Evolutionary conservation across 257 asterid genomes (phyloP).

Genomic region (Ballota nigra): DNA sequence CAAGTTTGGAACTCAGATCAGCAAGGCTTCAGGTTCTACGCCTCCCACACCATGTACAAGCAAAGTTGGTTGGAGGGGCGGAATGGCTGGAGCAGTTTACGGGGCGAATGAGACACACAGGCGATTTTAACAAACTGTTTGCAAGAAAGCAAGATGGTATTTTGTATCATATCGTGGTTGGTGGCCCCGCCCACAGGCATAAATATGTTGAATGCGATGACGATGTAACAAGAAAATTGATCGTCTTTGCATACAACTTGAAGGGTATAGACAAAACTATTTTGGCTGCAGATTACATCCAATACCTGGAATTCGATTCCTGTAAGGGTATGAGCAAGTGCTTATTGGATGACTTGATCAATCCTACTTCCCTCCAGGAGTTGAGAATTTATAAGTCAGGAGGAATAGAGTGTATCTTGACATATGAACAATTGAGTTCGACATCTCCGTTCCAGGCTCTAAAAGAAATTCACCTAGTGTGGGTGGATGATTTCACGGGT

Average conservation of each 20-base stretch:
- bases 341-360: constrained; percentile 15
- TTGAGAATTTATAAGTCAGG: not conserved
- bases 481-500: not conserved
- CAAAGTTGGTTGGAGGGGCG: not conserved
- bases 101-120: not conserved
- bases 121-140: not conserved
- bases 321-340: not conserved
- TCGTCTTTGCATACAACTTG: too few species aligned
- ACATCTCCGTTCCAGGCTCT: not conserved
- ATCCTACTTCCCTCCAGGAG: constrained; percentile 5
- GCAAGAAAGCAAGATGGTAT: not conserved
- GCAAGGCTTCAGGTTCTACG: not conserved
- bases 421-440: not conserved
- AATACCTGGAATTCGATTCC: not conserved
- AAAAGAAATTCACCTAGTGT: not conserved
- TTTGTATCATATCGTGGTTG: not conserved
- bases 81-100: constrained; percentile 4
- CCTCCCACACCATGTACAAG: constrained; percentile 3
- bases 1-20: not conserved
- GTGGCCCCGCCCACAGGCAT: too few species aligned
- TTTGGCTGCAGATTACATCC: not conserved
- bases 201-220: too few species aligned
- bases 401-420: constrained; percentile 14
- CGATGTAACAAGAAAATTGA: too few species aligned
- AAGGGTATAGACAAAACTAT: too few species aligned